These are phyloP conservation scores for Penicillium paneum DNA, from an alignment of 2,329 filamentous ascomycete species.

Conservation along the genomic window DNA sequence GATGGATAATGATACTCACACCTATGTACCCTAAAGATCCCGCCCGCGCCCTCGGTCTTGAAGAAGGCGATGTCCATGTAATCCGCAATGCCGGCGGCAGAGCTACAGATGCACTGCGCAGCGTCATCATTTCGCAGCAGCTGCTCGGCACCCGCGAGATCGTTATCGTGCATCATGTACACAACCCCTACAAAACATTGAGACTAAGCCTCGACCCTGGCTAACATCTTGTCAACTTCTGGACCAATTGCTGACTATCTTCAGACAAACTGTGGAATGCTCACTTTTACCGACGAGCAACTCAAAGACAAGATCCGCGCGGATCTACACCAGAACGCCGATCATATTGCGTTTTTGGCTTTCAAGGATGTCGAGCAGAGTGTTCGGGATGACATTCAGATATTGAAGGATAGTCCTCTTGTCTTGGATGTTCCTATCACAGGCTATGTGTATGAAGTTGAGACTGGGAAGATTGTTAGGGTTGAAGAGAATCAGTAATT, in stretches of 20 bases:
- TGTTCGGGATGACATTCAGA: constrained; percentile 63
- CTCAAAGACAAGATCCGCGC: constrained; percentile 60
- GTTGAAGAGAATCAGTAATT: constrained; percentile 32
- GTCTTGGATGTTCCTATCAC: constrained; percentile 62
- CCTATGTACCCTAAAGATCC: constrained; percentile 52
- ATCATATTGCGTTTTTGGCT: constrained; percentile 60
- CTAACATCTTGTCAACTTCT: neutral
- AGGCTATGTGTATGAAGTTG: constrained; percentile 76
- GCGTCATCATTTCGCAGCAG: constrained; percentile 74
- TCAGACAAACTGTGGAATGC: constrained; percentile 66
- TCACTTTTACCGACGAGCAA: constrained; percentile 61
- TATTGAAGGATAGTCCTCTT: constrained; percentile 57
- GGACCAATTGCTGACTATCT: neutral
- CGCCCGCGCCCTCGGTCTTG: constrained; percentile 64
- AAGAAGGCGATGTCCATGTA: constrained; percentile 73
- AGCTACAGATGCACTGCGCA: constrained; percentile 67
- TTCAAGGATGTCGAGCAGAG: constrained; percentile 60
- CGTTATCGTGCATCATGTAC: constrained; percentile 54
- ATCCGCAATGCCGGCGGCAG: constrained; percentile 71
- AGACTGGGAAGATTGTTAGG: constrained; percentile 61
- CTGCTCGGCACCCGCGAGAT: constrained; percentile 74
- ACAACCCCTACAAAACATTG: neutral
- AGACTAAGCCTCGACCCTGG: neutral
- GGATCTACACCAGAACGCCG: constrained; percentile 46
- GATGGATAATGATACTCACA: neutral